Base-by-base conservation (phyloP, 768 basidiomycete species). In the Serendipita sp. region DNA sequence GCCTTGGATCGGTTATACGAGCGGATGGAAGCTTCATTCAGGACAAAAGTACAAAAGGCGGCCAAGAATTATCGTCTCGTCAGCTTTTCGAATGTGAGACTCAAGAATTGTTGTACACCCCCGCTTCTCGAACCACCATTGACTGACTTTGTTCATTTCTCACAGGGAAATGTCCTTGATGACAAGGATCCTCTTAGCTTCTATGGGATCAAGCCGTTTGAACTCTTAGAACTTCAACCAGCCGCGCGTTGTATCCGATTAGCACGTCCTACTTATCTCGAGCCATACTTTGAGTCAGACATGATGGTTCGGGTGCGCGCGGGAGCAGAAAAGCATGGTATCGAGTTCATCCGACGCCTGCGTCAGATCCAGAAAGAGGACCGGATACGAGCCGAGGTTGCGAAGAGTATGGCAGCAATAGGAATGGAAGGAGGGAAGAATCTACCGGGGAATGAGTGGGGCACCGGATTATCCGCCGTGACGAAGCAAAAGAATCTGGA, bases 401-500 rank as follows among this genome's bases (percentile, higher is more conserved):
- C 30, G 30, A 58, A 33, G 33, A 31, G 24, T n/a, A 58, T 58
- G 53, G 24, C 53, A n/a, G 53, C 53, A 28, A n/a, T 58, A 24
- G 53, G 53, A 22, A 58, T 58, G 24, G 53, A 58, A 22, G 45
- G 28, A 11, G 53, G 31, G 17, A 28, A 58, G 53, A 33, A 58
- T 31, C 20, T 13, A 33, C 24, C 53, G 24, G 53, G 53, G 31
- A 50, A 50, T 28, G 53, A 58, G 53, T 58, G 53, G 53, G 53
- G 53, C 26, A 58, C 53, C 24, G 53, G 53, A n/a, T 33, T 58
- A 24, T 58, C 53, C 31, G 53, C 53, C 24, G 53, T 58, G 33
- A 58, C 53, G 24, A 58, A 58, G 53, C 53, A 58, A 58, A 28
- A 34, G 17, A 58, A 58, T n/a, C 31, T 58, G 53, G 53, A 58